Percentiles rank a stretch among this genome's conserved stretches.
phyloP scores from a whole-genome alignment of 1,284 basidiomycete species.

The Cystobasidiaceae sp. region DNA sequence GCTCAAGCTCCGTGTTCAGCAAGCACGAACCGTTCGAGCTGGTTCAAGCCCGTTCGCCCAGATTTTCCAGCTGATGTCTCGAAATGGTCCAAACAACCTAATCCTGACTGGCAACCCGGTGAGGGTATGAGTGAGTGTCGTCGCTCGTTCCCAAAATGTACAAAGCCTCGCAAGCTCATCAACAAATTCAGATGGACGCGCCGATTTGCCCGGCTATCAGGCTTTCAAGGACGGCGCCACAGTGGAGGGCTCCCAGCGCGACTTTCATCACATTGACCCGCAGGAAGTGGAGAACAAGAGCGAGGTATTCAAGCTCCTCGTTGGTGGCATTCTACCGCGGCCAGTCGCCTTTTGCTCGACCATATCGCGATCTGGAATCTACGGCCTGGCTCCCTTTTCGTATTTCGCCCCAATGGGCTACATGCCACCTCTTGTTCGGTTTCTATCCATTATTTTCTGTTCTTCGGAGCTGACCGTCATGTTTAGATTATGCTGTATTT shows the following conservation, averaged over 20 bases:
- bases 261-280: constrained; percentile 47
- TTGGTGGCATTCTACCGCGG: constrained; percentile 62
- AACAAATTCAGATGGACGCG: not conserved
- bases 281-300: constrained; percentile 52
- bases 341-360: constrained; percentile 70
- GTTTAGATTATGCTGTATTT: not conserved
- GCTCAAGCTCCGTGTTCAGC: too few species aligned
- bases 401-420: not conserved
- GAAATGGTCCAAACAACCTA: constrained; percentile 47
- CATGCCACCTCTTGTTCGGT: not conserved
- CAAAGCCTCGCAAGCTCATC: too few species aligned
- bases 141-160: not conserved
- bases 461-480: not conserved
- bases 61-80: not conserved
- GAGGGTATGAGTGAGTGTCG: constrained; percentile 51
- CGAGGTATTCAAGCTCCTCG: constrained; percentile 56
- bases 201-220: constrained; percentile 54
- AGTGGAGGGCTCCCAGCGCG: not conserved
- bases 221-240: not conserved
- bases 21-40: not conserved
- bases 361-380: constrained; percentile 54
- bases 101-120: constrained; percentile 56
- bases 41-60: not conserved
- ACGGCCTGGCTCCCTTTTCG: constrained; percentile 62
- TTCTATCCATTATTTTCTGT: not conserved